Evolutionary conservation across 768 basidiomycete genomes (phyloP), one percentile per base, ranked within the genome.

Genomic region (Mycena epipterygia): DNA sequence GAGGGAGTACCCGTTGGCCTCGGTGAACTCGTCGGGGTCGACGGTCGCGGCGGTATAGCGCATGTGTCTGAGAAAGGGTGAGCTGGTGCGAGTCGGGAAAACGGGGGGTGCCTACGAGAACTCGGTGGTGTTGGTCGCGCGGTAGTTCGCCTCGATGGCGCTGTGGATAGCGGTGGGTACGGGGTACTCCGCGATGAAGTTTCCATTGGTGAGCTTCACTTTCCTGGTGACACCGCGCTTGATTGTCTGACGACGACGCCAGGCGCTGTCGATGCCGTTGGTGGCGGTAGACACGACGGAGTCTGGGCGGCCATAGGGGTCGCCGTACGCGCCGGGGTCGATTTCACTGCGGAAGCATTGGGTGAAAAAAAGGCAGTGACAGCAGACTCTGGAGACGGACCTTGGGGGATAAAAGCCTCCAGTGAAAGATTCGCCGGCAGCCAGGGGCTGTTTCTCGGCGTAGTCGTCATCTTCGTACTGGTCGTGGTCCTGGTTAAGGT

Each of bases 201-300:
- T 94, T 67, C 97, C 97, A 56, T 95, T 88, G 12, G 95, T 97
- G 73, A 98, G 91, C 79, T 95, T 94, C 84, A 99, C 55, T 29
- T 93, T 95, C 76, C 95, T 93, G n/a, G 95, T 97, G 27, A 96
- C 95, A 68, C 95, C 92, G 61, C 96, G 93, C 78, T 95, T 95
- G 82, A 96, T 94, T 35, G 94, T 95, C 81, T 97, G 95, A 63
- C 95, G 91, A 67, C 93, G 90, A 71, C 88, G 83, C 88, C 88
- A 89, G 3, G 89, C 90, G 57, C 83, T 88, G 67, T 92, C 90
- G 57, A 83, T 83, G 35, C 89, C 90, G 70, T 84, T 88, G 23
- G 86, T 88, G 44, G 88, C 86, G 23, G 85, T 83, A 0, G 90
- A 90, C 51, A 86, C 81, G 19, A 84, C 80, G 25, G 90, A 91